A percentile compares a stretch with the other conserved stretches of the same genome.
Evolutionary conservation across 1,284 basidiomycete genomes (phyloP).

Genomic region (Pseudozyma thailandica): DNA sequence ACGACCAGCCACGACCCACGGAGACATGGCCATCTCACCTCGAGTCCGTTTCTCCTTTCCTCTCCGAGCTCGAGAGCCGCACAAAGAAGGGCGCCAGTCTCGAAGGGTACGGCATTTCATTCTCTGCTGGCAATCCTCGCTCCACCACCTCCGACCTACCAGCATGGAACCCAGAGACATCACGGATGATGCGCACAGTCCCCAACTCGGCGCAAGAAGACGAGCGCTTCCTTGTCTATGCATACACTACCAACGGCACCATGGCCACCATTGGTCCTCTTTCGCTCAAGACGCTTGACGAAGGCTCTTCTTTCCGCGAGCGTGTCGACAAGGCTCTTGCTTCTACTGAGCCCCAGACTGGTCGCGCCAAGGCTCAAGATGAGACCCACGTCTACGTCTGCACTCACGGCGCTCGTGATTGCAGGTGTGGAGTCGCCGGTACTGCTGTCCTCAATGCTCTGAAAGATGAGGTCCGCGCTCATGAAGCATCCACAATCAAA

Average conservation of each 20-base stretch:
- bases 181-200: slow-evolving; percentile 49
- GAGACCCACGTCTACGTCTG: slow-evolving; percentile 67
- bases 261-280: slow-evolving; percentile 52
- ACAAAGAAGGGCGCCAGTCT: slow-evolving; percentile 50
- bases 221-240: slow-evolving; percentile 53
- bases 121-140: slow-evolving; percentile 42
- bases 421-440: slow-evolving; percentile 68
- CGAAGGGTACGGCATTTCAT: slow-evolving; percentile 56
- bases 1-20: slow-evolving; percentile 28
- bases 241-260: slow-evolving; percentile 50
- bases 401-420: slow-evolving; percentile 67
- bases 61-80: slow-evolving; percentile 58
- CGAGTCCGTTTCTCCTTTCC: slow-evolving; percentile 53
- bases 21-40: slow-evolving; percentile 60
- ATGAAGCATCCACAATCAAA: slow-evolving; percentile 46
- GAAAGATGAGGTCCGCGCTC: slow-evolving; percentile 44
- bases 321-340: slow-evolving; percentile 38
- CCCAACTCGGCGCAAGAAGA: slow-evolving; percentile 53
- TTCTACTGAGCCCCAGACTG: slow-evolving; percentile 31
- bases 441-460: slow-evolving; percentile 59
- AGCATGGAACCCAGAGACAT: slow-evolving; percentile 54
- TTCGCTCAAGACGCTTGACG: slow-evolving; percentile 55
- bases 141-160: slow-evolving; percentile 4
- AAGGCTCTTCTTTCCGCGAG: slow-evolving; percentile 25
- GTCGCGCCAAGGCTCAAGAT: slow-evolving; percentile 14